Evolutionary conservation across 306 rosid species (phyloP).

Genomic region (Vigna reflexopilosa): DNA sequence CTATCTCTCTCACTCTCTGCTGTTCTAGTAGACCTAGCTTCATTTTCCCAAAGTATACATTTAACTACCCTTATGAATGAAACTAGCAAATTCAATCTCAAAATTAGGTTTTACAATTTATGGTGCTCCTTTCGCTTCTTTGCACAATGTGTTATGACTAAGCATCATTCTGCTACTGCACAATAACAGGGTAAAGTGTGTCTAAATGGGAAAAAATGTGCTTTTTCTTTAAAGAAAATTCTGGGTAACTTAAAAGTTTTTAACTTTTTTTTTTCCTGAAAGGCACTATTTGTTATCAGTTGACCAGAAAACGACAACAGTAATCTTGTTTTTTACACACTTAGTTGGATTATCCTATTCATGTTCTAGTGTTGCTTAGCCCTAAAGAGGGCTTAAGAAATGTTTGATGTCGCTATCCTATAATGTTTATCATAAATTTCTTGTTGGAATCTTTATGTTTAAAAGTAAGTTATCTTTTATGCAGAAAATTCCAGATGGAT

Average conservation of each 20-base stretch:
- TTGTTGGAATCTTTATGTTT: slow-evolving; percentile 27
- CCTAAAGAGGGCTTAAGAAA: not conserved
- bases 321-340: not conserved
- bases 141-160: slow-evolving; percentile 18
- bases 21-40: slow-evolving; percentile 27
- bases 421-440: slow-evolving; percentile 10
- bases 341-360: slow-evolving; percentile 18
- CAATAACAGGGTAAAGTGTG: not conserved
- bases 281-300: not conserved
- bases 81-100: not conserved
- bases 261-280: slow-evolving; percentile 12
- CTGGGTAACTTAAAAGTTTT: slow-evolving; percentile 12
- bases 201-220: not conserved
- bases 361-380: not conserved
- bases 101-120: not conserved
- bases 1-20: not conserved
- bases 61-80: not conserved
- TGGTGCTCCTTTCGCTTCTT: not conserved
- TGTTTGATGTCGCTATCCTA: not conserved
- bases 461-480: slow-evolving; percentile 37
- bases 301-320: not conserved
- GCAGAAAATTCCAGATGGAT: slow-evolving; percentile 82
- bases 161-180: not conserved
- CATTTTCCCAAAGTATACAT: not conserved
- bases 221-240: not conserved